These are phyloP conservation scores for Hordeum marinum DNA, from an alignment of 176 grass and related monocot genomes.

Conservation along the genomic window DNA sequence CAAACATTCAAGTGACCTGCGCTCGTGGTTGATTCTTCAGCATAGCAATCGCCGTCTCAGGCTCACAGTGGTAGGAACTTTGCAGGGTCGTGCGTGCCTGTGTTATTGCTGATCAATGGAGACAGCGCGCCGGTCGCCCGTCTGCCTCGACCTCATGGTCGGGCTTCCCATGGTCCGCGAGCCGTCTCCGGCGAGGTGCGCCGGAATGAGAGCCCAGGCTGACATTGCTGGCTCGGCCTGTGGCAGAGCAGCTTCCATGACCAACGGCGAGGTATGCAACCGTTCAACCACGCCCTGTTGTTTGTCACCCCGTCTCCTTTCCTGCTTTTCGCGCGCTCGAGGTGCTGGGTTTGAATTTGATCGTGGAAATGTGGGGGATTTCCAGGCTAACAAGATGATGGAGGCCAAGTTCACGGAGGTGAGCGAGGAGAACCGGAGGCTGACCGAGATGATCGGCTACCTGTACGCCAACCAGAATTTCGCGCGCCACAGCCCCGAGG, in stretches of 20 bases:
- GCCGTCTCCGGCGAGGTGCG: background rate
- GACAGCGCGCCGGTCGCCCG: conserved; percentile 1
- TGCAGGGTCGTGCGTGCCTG: background rate
- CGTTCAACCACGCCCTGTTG: background rate
- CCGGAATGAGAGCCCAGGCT: background rate
- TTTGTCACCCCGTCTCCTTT: background rate
- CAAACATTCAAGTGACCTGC: background rate
- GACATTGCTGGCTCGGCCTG: background rate
- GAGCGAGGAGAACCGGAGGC: conserved; percentile 67
- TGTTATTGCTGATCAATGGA: conserved; percentile 34
- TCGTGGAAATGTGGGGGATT: background rate
- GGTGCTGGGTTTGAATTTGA: background rate
- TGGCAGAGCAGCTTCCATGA: background rate
- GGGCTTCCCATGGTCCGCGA: conserved; percentile 21
- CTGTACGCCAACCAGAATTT: conserved; percentile 14
- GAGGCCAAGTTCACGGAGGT: conserved; percentile 56
- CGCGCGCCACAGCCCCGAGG: background rate
- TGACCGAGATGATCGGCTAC: conserved; percentile 40
- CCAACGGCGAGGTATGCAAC: conserved; percentile 31
- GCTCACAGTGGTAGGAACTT: background rate
- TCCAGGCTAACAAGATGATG: conserved; percentile 9
- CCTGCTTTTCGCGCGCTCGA: background rate
- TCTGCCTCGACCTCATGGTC: conserved; percentile 66
- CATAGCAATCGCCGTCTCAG: background rate
- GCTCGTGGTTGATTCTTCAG: background rate